Evolutionary conservation across 805 yeast genomes (phyloP).

Genomic region (Nakazawaea molendinolei): DNA sequence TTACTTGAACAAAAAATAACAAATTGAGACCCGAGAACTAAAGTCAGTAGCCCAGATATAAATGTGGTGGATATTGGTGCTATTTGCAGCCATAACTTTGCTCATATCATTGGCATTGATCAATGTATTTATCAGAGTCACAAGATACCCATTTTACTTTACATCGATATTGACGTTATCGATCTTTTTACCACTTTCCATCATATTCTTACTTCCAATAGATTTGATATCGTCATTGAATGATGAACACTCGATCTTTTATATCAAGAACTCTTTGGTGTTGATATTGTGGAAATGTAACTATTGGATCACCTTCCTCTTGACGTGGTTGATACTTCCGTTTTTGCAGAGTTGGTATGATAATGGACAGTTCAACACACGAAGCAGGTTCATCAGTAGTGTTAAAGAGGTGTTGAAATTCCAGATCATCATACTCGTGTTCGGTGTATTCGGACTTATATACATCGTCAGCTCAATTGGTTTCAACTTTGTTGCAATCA

Average conservation of each 20-base stretch:
- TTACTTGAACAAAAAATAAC: too few species aligned
- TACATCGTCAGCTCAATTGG: conserved; percentile 44
- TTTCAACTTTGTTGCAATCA: conserved; percentile 46
- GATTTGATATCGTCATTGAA: conserved; percentile 53
- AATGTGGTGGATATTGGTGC: conserved; percentile 20
- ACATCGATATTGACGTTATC: conserved; percentile 47
- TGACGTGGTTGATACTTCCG: conserved; percentile 76
- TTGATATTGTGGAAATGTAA: conserved; percentile 64
- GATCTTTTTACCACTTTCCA: conserved; percentile 68
- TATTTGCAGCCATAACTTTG: conserved; percentile 20
- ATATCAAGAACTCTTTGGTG: conserved; percentile 38
- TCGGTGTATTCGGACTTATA: conserved; percentile 46
- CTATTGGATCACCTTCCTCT: conserved; percentile 74
- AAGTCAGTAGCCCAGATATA: not conserved
- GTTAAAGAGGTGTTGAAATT: conserved; percentile 48
- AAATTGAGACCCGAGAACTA: too few species aligned
- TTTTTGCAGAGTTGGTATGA: conserved; percentile 65
- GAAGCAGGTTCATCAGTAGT: conserved; percentile 48
- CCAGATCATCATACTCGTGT: conserved; percentile 48
- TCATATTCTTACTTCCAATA: conserved; percentile 65
- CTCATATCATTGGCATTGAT: conserved; percentile 28
- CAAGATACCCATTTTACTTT: conserved; percentile 34
- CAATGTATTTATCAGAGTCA: conserved; percentile 27
- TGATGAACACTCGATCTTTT: conserved; percentile 34
- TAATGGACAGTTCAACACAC: conserved; percentile 55